Evolutionary conservation across 257 asterid species (phyloP).

Genomic region (Solanum microdontum): DNA sequence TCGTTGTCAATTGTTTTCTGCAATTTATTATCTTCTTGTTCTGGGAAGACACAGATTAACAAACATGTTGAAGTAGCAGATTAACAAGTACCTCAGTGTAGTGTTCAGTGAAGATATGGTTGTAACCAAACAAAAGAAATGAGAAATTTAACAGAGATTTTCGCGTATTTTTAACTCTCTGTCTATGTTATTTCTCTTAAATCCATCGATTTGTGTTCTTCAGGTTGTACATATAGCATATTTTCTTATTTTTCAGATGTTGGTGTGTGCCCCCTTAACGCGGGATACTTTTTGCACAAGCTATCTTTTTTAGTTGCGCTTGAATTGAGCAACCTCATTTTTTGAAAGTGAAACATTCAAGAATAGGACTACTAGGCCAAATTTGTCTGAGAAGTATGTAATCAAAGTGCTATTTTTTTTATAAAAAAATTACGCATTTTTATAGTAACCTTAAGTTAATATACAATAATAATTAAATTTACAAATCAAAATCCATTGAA

Average conservation of each 20-base stretch:
- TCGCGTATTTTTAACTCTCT: background rate
- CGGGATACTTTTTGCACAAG: background rate
- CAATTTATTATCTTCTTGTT: background rate
- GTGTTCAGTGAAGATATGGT: background rate
- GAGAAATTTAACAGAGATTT: background rate
- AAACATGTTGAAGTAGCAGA: background rate
- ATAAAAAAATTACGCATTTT: too few species aligned
- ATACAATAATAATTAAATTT: background rate
- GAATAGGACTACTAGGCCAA: background rate
- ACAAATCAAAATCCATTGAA: background rate
- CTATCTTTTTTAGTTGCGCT: background rate
- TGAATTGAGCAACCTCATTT: background rate
- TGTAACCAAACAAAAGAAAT: background rate
- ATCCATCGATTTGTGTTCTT: background rate
- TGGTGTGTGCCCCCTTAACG: fast-evolving
- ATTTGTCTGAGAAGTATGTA: background rate
- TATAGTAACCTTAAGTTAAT: background rate
- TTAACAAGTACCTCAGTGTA: background rate
- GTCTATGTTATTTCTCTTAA: background rate
- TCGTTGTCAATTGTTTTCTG: background rate
- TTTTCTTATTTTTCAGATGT: background rate
- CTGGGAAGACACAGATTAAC: background rate
- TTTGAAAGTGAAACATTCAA: background rate
- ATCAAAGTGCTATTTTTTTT: too few species aligned
- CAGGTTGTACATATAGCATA: background rate